phyloP scores from a whole-genome alignment of 2,329 filamentous ascomycete species.

The Aspergillus sp. region DNA sequence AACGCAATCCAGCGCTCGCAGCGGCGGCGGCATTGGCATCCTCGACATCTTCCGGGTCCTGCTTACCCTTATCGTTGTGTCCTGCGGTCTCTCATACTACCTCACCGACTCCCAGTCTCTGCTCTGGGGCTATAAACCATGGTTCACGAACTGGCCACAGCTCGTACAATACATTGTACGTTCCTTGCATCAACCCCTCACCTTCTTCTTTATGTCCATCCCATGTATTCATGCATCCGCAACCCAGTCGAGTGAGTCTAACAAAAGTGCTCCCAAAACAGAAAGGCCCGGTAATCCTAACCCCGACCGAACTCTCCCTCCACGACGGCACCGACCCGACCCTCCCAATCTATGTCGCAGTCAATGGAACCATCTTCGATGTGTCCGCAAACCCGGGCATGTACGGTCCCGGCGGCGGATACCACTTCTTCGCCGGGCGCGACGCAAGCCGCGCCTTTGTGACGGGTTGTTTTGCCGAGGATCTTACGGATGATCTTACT shows the following conservation, averaged over 20 bases:
- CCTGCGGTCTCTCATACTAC: constrained; percentile 72
- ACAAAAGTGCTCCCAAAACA: constrained; percentile 20
- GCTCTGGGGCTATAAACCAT: constrained; percentile 67
- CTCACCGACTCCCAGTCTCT: constrained; percentile 69
- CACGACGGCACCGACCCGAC: constrained; percentile 76
- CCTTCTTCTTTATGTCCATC: not conserved
- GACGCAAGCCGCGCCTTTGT: constrained; percentile 89
- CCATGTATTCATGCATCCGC: not conserved
- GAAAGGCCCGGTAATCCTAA: constrained; percentile 66
- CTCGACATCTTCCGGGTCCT: constrained; percentile 70
- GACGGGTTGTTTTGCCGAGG: constrained; percentile 87
- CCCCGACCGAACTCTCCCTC: constrained; percentile 67
- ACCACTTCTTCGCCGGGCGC: constrained; percentile 80
- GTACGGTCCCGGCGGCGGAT: constrained; percentile 82
- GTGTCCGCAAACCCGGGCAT: constrained; percentile 55
- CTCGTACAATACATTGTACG: constrained; percentile 64
- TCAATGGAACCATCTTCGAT: constrained; percentile 69
- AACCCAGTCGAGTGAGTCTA: not conserved
- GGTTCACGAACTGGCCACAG: constrained; percentile 58
- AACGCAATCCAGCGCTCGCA: not conserved
- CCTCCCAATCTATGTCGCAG: constrained; percentile 83
- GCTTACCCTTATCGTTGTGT: constrained; percentile 65
- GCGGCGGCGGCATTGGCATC: constrained; percentile 38
- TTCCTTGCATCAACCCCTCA: constrained; percentile 9
- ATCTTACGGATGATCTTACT: constrained; percentile 78